Base-by-base conservation (phyloP, 2,329 filamentous ascomycete species). In the Lasiodiplodia hormozganensis region DNA sequence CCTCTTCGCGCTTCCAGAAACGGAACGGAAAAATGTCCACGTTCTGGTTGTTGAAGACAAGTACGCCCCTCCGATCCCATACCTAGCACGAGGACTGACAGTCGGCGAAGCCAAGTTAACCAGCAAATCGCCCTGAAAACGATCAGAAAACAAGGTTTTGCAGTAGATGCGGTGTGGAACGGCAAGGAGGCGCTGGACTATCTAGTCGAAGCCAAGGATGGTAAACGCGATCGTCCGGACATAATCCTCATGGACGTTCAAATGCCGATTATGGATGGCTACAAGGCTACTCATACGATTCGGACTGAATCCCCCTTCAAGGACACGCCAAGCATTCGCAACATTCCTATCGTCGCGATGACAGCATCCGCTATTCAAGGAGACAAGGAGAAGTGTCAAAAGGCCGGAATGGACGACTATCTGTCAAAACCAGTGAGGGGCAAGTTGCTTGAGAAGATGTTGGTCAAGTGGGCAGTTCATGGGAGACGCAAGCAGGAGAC, bases 41-140 rank as follows among this genome's bases (percentile, higher is more conserved):
- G 83, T 95, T n/a, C 80, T 95, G 23, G 88, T 96, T 1, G 92
- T 94, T 2, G 92, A 95, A 79, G 92, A 95, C 76, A 94, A 94
- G 87, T 89, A 82, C 83, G 87, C 83, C 12, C 6, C 57, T 57
- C 47, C 18, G 38, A 36, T 58, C 11, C 7, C 18, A 58, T 34
- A 23, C 23, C 16, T 36, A 1, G 23, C n/a, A 12, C 12, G 16
- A 31, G 23, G 36, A 53, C 69, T 70, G 54, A 70, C 58, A 16
- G 6, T 58, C 28, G 4, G 10, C 23, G 5, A 74, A 75, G 80
- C 77, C 79, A 76, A 72, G 90, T 91, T 70, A 92, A 92, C 72
- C 90, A 93, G 75, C 90, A 92, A 74, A 93, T 93, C 71, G 92
- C 92, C 2, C 85, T 90, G 31, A 92, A 90, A 74, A 92, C 90